These are phyloP conservation scores for Penicillium thymicola DNA, from an alignment of 2,329 filamentous ascomycete species.

Conservation along the genomic window DNA sequence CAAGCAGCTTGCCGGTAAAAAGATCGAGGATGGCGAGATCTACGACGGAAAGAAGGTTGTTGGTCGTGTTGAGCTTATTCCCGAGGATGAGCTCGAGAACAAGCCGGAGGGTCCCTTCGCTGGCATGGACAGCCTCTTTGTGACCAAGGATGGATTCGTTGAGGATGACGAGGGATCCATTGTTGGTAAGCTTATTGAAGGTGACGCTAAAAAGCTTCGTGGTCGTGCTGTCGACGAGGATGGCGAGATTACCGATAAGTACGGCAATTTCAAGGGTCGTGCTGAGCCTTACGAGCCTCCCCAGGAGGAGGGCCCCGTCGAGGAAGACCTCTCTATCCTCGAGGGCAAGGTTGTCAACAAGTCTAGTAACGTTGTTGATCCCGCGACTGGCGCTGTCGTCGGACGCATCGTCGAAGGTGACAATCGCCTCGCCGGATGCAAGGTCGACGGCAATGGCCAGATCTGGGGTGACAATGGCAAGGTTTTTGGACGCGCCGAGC, in stretches of 20 bases:
- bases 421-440: slow-evolving; percentile 56
- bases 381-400: slow-evolving; percentile 54
- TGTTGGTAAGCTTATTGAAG: slow-evolving; percentile 68
- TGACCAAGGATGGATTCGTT: slow-evolving; percentile 58
- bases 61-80: slow-evolving; percentile 57
- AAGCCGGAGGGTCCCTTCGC: slow-evolving; percentile 58
- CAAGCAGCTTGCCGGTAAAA: slow-evolving; percentile 55
- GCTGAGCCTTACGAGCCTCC: slow-evolving; percentile 55
- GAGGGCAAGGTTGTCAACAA: slow-evolving; percentile 64
- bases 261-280: slow-evolving; percentile 60
- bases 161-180: slow-evolving; percentile 75
- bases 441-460: slow-evolving; percentile 60
- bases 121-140: slow-evolving; percentile 54
- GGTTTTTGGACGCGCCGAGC: slow-evolving; percentile 58
- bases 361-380: slow-evolving; percentile 59
- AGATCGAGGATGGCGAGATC: slow-evolving; percentile 56
- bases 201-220: slow-evolving; percentile 68
- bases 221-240: slow-evolving; percentile 76
- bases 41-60: slow-evolving; percentile 56
- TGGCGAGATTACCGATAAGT: slow-evolving; percentile 76
- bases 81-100: slow-evolving; percentile 54
- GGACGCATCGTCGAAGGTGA: slow-evolving; percentile 59
- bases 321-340: slow-evolving; percentile 57
- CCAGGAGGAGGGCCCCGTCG: slow-evolving; percentile 41
- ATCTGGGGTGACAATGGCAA: slow-evolving; percentile 63